Evolutionary conservation across 2,329 filamentous ascomycete species (phyloP), one percentile per base, ranked within the genome.

Genomic region (Alternaria alternata): DNA sequence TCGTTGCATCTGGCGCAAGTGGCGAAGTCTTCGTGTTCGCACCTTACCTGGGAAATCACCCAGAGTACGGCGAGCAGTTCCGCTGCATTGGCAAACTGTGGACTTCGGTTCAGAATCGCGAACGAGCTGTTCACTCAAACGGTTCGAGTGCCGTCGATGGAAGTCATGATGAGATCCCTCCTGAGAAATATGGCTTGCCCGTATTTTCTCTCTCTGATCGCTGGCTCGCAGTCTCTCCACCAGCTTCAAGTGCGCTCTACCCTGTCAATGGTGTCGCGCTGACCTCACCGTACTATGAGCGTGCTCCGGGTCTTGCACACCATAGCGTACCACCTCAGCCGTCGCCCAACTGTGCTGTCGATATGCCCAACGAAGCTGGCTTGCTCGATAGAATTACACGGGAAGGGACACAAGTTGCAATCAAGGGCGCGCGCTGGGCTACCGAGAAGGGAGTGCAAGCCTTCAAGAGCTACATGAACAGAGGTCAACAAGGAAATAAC

Each of bases 41-140:
- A 6, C 74, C 77, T 1, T 76, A 75, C 46, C 55, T 65, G 30
- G 71, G 72, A 44, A 70, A 64, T 22, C 63, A 71, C 22, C 54
- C 67, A 20, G 74, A 73, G n/a, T 70, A 71, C 54, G 47, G 58
- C 5, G 71, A 72, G 38, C 67, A 67, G 7, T 90, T 88, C 72
- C 81, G 83, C 59, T 97, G 93, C 70, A 83, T 95, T 56, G 94
- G 90, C 20, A 99, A 99, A 80, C 81, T 96, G 18, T 99, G 95
- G 95, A 97, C 95, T 0, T 89, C 89, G 44, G 82, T 97, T 28
- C 92, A 95, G 73, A 86, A 70, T 28, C 74, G 77, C 32, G 74
- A 79, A 54, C 71, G 74, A n/a, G 66, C 60, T 1, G 57, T 66
- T 11, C 74, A 72, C n/a, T 76, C 75, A 1, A 75, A 71, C 51